A percentile compares a stretch with the other conserved stretches of the same genome.
Conservation (phyloP, 192 early-diverging fungal species). For the Coemansia sp. region DNA sequence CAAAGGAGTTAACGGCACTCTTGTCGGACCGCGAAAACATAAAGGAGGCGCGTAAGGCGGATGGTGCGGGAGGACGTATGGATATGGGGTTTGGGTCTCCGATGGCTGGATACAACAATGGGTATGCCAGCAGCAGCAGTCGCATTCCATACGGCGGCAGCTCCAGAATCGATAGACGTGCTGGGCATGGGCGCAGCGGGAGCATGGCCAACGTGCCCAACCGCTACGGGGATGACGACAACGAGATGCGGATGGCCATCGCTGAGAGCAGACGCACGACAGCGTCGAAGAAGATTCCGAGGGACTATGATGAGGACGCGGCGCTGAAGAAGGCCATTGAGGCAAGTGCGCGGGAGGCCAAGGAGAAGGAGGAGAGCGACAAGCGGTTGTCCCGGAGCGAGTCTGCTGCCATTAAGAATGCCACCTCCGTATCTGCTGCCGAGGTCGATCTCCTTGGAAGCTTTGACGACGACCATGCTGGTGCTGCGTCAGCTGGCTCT, state of each 20-base stretch:
- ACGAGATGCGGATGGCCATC: slow-evolving; percentile 76
- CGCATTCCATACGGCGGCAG: slow-evolving; percentile 28
- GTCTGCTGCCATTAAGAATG: neutral
- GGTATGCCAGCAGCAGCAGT: slow-evolving; percentile 45
- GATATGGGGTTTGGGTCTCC: slow-evolving; percentile 56
- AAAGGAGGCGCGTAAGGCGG: slow-evolving; percentile 69
- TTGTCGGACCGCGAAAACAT: slow-evolving; percentile 77
- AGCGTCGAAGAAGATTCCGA: slow-evolving; percentile 41
- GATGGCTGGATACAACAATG: slow-evolving; percentile 19
- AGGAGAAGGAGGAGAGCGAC: slow-evolving; percentile 20
- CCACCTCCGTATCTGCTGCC: neutral
- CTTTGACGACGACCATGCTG: slow-evolving; percentile 27
- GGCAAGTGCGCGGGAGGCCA: slow-evolving; percentile 76
- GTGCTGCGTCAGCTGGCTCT: slow-evolving; percentile 12
- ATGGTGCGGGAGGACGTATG: slow-evolving; percentile 60
- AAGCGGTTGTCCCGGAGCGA: slow-evolving; percentile 1
- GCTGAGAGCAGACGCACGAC: slow-evolving; percentile 80
- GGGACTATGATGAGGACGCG: slow-evolving; percentile 59
- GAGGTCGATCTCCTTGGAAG: slow-evolving; percentile 49
- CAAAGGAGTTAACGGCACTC: slow-evolving; percentile 84
- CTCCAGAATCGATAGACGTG: slow-evolving; percentile 10
- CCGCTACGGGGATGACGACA: slow-evolving; percentile 69
- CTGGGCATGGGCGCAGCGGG: slow-evolving; percentile 29
- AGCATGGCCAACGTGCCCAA: slow-evolving; percentile 26
- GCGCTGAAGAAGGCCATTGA: slow-evolving; percentile 84